These are phyloP conservation scores for Elsinoe batatas DNA, from an alignment of 2,329 filamentous ascomycete species.

Conservation along the genomic window DNA sequence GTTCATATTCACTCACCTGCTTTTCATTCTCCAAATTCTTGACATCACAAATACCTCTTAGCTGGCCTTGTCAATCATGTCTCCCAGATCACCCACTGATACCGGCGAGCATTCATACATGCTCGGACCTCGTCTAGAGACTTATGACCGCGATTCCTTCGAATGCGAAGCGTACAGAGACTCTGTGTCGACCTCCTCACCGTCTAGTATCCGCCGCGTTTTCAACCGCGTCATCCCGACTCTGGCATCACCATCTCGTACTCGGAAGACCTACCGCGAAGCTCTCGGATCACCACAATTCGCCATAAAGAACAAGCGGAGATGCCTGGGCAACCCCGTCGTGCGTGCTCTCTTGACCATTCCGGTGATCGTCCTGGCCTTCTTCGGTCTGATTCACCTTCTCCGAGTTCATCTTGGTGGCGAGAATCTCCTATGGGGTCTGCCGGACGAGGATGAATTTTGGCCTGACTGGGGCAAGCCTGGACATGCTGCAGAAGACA, in stretches of 20 bases:
- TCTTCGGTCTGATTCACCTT: conserved; percentile 32
- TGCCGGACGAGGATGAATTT: conserved; percentile 24
- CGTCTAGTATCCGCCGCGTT: background rate
- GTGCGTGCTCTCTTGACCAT: background rate
- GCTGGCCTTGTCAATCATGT: background rate
- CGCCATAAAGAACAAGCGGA: background rate
- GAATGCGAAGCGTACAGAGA: conserved; percentile 8
- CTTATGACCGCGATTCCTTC: background rate
- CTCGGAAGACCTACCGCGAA: conserved; percentile 1
- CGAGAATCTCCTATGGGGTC: conserved; percentile 29
- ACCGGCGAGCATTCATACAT: conserved; percentile 2
- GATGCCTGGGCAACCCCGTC: background rate
- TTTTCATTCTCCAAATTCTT: background rate
- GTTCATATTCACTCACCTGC: background rate
- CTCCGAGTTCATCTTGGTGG: conserved; percentile 31
- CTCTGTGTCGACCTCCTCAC: background rate
- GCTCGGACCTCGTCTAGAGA: conserved; percentile 1
- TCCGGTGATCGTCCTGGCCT: conserved; percentile 13
- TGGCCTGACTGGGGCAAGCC: conserved; percentile 34
- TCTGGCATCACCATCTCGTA: background rate
- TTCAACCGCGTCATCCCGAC: conserved; percentile 1
- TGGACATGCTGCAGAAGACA: conserved; percentile 27
- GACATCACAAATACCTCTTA: background rate
- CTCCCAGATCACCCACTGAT: background rate
- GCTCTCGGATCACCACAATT: background rate